Percentiles rank a stretch among this genome's conserved stretches.
Evolutionary conservation across 2,329 filamentous ascomycete genomes (phyloP).

Genomic region (Colletotrichum sp.): DNA sequence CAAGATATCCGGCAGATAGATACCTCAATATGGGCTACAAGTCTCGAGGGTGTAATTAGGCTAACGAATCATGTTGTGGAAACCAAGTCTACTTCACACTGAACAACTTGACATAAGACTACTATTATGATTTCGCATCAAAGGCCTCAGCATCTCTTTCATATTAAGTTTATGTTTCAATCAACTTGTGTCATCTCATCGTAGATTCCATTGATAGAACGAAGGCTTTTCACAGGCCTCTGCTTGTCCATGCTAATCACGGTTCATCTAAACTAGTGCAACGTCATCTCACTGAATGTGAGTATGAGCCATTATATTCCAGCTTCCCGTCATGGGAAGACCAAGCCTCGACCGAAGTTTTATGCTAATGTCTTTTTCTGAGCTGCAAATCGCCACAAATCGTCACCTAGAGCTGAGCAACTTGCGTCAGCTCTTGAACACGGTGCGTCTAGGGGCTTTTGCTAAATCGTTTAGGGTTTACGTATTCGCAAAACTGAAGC

Average conservation of each 20-base stretch:
- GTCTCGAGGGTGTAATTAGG: background rate
- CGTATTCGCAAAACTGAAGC: background rate
- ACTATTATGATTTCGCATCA: fast-evolving
- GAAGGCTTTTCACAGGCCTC: background rate
- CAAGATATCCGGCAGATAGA: background rate
- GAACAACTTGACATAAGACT: background rate
- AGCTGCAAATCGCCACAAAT: background rate
- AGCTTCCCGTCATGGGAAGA: fast-evolving
- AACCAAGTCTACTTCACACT: background rate
- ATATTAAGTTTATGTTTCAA: background rate
- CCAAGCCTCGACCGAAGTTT: background rate
- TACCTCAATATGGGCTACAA: background rate
- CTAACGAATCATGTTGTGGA: background rate
- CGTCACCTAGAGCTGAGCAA: background rate
- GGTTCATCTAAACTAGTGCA: background rate
- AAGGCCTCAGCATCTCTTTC: background rate
- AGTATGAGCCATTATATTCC: fast-evolving
- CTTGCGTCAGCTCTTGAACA: background rate
- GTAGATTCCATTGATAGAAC: background rate
- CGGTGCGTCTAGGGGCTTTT: background rate
- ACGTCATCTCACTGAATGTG: background rate
- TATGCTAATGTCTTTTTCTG: background rate
- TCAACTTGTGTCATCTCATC: background rate
- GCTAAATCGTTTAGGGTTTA: background rate
- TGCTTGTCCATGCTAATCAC: background rate